Percentiles rank a stretch among this genome's conserved stretches.
phyloP scores from a whole-genome alignment of 495 filamentous ascomycete genomes.

The Lichenothelia convexa region DNA sequence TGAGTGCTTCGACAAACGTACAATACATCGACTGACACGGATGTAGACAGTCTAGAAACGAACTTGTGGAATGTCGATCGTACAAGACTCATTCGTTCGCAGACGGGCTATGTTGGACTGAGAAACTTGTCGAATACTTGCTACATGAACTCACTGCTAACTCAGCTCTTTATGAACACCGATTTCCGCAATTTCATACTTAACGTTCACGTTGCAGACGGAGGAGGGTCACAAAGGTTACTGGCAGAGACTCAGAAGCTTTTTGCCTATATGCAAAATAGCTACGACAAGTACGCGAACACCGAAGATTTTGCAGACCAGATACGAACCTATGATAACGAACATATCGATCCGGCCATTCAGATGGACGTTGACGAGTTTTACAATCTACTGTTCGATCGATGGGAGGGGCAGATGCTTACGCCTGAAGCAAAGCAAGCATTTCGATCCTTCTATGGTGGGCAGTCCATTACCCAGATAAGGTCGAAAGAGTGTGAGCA shows the following conservation, averaged over 20 bases:
- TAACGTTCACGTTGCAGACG: conserved; percentile 36
- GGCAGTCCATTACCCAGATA: conserved; percentile 84
- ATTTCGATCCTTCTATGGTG: conserved; percentile 76
- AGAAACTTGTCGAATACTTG: conserved; percentile 90
- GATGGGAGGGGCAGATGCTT: conserved; percentile 71
- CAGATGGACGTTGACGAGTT: conserved; percentile 99
- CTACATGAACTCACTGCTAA: conserved; percentile 90
- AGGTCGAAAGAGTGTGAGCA: conserved; percentile 88
- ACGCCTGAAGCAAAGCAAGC: conserved; percentile 46
- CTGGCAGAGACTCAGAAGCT: conserved; percentile 61
- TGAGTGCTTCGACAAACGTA: too few species aligned
- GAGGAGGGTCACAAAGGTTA: conserved; percentile 39
- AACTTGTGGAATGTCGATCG: too few species aligned
- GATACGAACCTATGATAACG: conserved; percentile 70
- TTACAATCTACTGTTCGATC: conserved; percentile 81
- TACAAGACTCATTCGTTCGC: conserved; percentile 47
- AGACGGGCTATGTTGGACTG: conserved; percentile 65
- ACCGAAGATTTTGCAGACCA: conserved; percentile 52
- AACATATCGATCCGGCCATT: conserved; percentile 64
- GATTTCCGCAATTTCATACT: conserved; percentile 77
- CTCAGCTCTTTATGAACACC: conserved; percentile 93
- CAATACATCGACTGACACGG: too few species aligned
- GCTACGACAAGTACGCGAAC: conserved; percentile 50
- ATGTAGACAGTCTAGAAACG: too few species aligned
- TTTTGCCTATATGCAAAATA: conserved; percentile 75